Evolutionary conservation across 345 rosid species (phyloP), one percentile per base, ranked within the genome.

Genomic region (Litchi chinensis): DNA sequence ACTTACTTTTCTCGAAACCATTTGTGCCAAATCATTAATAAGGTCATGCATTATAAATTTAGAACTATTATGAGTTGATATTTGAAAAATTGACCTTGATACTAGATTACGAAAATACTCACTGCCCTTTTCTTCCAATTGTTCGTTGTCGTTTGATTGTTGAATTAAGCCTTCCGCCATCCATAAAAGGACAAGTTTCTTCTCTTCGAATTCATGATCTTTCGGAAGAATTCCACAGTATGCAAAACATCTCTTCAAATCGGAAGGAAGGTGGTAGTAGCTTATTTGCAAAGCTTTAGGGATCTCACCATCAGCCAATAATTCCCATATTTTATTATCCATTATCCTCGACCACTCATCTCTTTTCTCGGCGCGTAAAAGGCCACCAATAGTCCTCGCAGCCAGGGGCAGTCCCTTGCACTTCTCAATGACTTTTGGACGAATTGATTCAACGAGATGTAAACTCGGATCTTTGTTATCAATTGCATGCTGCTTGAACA

Each of bases 71-170:
- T 5, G 5, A 22, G n/a, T 73, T 11, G 37, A 19, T 3, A 16
- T 63, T 39, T 71, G 74, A 16, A 84, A 71, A 8, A 84, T 22
- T 0, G 84, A 84, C 65, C 82, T 65, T 50, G 41, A 65, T 1
- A 48, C 0, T 13, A 81, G 43, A n/a, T 68, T 43, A 2, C 12
- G 4, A 8, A 84, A 78, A 52, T 39, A 79, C 21, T 65, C 6
- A 19, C n/a, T 15, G 10, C 76, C 76, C 65, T 4, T 40, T 24
- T 16, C 74, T 16, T 40, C 54, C 7, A 40, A 2, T 1, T 0
- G 39, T 0, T n/a, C 5, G 9, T 40, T 9, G 1, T 32, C n/a
- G 0, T 0, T 52, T 1, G 11, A 39, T 5, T 19, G 52, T 21
- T 32, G 67, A 59, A 73, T 11, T 12, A 73, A 37, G 16, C 67